phyloP scores from a whole-genome alignment of 768 basidiomycete genomes.

The Termitomyces sp. region DNA sequence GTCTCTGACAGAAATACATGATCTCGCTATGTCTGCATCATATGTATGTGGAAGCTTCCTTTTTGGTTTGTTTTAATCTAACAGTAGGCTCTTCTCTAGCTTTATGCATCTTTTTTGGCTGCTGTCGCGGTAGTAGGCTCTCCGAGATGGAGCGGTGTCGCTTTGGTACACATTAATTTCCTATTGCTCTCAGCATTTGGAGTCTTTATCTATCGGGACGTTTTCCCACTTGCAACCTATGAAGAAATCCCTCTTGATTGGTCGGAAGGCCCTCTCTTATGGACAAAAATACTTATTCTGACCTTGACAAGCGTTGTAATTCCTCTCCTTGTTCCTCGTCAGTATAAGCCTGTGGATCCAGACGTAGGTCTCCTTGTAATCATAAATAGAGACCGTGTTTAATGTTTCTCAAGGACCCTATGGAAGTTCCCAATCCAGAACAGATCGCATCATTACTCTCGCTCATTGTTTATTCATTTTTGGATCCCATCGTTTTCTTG shows the following conservation, averaged over 20 bases:
- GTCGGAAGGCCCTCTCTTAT: slow-evolving; percentile 41
- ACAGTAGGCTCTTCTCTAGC: slow-evolving; percentile 18
- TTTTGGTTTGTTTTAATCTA: not conserved
- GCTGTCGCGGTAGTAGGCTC: slow-evolving; percentile 32
- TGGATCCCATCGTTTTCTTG: slow-evolving; percentile 45
- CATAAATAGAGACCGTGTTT: not conserved
- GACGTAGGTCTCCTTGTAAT: slow-evolving; percentile 17
- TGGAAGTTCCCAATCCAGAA: slow-evolving; percentile 35
- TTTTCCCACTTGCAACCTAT: slow-evolving; percentile 56
- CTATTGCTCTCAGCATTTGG: slow-evolving; percentile 41
- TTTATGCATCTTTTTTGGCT: slow-evolving; percentile 40
- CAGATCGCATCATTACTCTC: slow-evolving; percentile 46
- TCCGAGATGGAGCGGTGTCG: slow-evolving; percentile 28
- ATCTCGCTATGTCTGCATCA: slow-evolving; percentile 24
- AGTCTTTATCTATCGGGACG: slow-evolving; percentile 51
- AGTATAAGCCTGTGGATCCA: slow-evolving; percentile 54
- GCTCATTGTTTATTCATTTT: slow-evolving; percentile 41
- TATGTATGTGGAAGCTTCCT: slow-evolving; percentile 19
- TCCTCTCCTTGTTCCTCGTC: slow-evolving; percentile 50
- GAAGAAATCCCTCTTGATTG: slow-evolving; percentile 43
- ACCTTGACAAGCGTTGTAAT: slow-evolving; percentile 38
- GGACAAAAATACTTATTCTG: slow-evolving; percentile 47
- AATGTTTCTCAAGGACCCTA: slow-evolving; percentile 23
- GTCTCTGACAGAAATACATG: slow-evolving; percentile 19
- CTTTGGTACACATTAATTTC: slow-evolving; percentile 39